Percentiles rank a stretch among this genome's conserved stretches.
Conservation (phyloP, 2,329 filamentous ascomycete species). For the Phyllosticta capitalensis region DNA sequence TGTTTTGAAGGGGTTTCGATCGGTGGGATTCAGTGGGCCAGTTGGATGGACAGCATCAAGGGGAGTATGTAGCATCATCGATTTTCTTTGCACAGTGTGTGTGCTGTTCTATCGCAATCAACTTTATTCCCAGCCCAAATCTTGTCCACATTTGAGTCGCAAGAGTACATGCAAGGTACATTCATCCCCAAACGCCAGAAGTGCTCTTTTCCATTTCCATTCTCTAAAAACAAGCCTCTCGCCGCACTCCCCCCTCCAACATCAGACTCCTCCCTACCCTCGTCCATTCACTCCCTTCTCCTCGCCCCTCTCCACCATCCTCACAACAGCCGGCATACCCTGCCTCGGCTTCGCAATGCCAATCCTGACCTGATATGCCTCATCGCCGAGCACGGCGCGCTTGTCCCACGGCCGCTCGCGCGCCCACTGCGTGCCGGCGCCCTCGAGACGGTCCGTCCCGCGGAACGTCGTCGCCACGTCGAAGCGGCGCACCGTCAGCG, state of each 20-base stretch:
- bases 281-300: neutral
- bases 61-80: too few relatives aligned
- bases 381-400: constrained; percentile 12
- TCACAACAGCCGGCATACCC: constrained; percentile 18
- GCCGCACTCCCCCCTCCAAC: too few relatives aligned
- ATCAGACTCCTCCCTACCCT: neutral
- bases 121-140: too few relatives aligned
- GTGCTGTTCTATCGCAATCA: too few relatives aligned
- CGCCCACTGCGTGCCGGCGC: neutral
- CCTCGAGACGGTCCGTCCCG: constrained; percentile 12
- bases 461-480: constrained; percentile 17
- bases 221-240: too few relatives aligned
- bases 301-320: constrained; percentile 13
- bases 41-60: neutral
- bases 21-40: neutral
- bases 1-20: neutral
- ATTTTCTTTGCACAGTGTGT: too few relatives aligned
- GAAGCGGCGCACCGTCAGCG: constrained; percentile 17
- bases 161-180: too few relatives aligned
- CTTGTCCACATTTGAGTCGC: too few relatives aligned
- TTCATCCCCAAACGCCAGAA: too few relatives aligned
- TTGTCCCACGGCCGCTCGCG: neutral
- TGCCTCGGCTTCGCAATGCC: constrained; percentile 20
- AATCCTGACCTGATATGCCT: constrained; percentile 20
- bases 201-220: too few relatives aligned